Evolutionary conservation across 1,284 basidiomycete species (phyloP).

Genomic region (Sporisorium exsertum): DNA sequence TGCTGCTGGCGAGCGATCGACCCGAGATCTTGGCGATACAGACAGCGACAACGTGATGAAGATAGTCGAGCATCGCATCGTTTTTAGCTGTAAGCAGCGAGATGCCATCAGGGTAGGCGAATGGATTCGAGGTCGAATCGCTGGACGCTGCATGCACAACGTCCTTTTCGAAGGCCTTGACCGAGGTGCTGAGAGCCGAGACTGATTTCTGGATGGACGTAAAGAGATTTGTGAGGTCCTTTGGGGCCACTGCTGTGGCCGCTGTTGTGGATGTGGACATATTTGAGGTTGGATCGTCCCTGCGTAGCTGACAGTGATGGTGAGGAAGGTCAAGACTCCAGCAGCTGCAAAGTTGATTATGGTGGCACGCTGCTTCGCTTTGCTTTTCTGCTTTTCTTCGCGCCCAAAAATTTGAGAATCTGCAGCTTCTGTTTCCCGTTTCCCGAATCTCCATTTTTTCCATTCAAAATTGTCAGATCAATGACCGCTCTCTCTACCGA

Average conservation of each 20-base stretch:
- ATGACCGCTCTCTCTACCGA: too few relatives aligned
- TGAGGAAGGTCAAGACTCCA: not conserved
- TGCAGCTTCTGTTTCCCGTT: not conserved
- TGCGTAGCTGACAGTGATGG: not conserved
- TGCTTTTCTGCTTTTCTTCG: slow-evolving; percentile 3
- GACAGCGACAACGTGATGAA: slow-evolving; percentile 83
- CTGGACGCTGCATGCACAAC: slow-evolving; percentile 15
- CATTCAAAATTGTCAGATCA: not conserved
- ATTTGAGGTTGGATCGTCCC: not conserved
- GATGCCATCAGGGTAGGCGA: slow-evolving; percentile 76
- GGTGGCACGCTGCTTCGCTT: not conserved
- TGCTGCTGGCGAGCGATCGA: slow-evolving; percentile 34
- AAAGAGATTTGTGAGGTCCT: slow-evolving; percentile 27
- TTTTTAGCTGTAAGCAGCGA: slow-evolving; percentile 91
- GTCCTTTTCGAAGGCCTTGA: slow-evolving; percentile 37
- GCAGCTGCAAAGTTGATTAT: not conserved
- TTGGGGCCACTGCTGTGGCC: slow-evolving; percentile 12
- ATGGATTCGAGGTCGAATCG: slow-evolving; percentile 21
- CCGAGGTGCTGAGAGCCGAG: slow-evolving; percentile 31
- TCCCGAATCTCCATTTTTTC: not conserved
- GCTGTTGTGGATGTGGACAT: slow-evolving; percentile 18
- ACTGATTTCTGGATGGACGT: slow-evolving; percentile 33
- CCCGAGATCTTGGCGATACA: slow-evolving; percentile 53
- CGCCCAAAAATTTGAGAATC: slow-evolving; percentile 4
- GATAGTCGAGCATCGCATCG: slow-evolving; percentile 84